phyloP scores from a whole-genome alignment of 169 alveolate species.

The Plasmodium coatneyi region DNA sequence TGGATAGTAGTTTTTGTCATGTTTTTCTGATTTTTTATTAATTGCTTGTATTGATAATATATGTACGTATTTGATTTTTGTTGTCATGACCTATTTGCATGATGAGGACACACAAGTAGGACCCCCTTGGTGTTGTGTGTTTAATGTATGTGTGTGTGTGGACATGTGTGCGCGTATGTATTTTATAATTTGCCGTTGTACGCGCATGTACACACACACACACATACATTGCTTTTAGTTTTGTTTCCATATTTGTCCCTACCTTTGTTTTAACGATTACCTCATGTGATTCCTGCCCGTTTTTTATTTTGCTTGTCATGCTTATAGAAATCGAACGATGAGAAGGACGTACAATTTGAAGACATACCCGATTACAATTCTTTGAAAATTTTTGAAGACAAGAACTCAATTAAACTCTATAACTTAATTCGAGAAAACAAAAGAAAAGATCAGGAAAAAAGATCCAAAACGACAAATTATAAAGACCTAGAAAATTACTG shows the following conservation, averaged over 20 bases:
- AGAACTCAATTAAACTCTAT: conserved; percentile 28
- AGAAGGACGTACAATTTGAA: conserved; percentile 16
- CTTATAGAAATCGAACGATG: conserved; percentile 23
- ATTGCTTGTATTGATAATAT: not conserved
- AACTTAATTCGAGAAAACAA: conserved; percentile 39
- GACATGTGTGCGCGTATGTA: not conserved
- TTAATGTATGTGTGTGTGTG: not conserved
- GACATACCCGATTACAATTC: conserved; percentile 54
- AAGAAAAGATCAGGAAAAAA: conserved; percentile 6
- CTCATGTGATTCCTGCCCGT: not conserved
- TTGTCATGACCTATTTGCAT: not conserved
- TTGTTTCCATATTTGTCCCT: not conserved
- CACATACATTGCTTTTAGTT: not conserved
- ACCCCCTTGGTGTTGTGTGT: not conserved
- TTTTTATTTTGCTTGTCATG: not conserved
- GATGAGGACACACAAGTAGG: not conserved
- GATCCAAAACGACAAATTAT: conserved; percentile 22
- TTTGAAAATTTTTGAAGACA: conserved; percentile 44
- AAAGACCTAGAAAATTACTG: conserved; percentile 60
- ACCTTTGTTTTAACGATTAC: not conserved
- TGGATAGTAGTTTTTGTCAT: not conserved
- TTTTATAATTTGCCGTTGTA: not conserved
- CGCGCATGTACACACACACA: not conserved
- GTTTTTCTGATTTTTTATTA: not conserved
- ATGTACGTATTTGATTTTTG: not conserved